A percentile compares a stretch with the other conserved stretches of the same genome.
Evolutionary conservation across 2,329 filamentous ascomycete genomes (phyloP).

Genomic region (Tolypocladium tropicale): DNA sequence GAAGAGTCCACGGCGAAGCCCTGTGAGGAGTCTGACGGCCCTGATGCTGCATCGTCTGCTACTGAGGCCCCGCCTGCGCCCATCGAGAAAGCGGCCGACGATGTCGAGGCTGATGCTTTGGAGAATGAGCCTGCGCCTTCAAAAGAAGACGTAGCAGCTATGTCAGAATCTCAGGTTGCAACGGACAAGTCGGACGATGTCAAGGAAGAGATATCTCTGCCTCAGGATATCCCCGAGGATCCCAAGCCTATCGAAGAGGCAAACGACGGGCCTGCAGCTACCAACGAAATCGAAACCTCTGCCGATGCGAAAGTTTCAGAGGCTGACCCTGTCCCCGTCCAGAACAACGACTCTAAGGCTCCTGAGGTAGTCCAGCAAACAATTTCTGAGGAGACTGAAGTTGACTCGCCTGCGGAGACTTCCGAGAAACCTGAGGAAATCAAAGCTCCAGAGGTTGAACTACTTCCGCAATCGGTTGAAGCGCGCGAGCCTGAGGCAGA

Average conservation of each 20-base stretch:
- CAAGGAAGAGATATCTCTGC: not conserved
- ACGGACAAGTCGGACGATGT: not conserved
- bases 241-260: not conserved
- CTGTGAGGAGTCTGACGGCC: not conserved
- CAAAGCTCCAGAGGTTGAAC: not conserved
- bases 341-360: not conserved
- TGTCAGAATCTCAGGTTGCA: constrained; percentile 8
- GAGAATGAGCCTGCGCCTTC: not conserved
- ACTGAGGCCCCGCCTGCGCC: constrained; percentile 8
- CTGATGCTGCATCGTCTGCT: constrained; percentile 3
- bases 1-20: constrained; percentile 1
- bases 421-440: not conserved
- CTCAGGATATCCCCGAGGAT: constrained; percentile 1
- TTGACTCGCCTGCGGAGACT: not conserved
- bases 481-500: not conserved
- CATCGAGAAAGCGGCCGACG: not conserved
- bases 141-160: not conserved
- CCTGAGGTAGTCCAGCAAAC: not conserved
- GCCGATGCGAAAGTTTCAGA: not conserved
- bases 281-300: not conserved
- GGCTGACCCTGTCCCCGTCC: not conserved
- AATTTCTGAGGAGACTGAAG: not conserved
- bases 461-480: not conserved
- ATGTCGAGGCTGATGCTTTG: not conserved
- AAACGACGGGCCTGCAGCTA: constrained; percentile 3